phyloP scores from a whole-genome alignment of 345 rosid species.

The Tarenaya hassleriana region DNA sequence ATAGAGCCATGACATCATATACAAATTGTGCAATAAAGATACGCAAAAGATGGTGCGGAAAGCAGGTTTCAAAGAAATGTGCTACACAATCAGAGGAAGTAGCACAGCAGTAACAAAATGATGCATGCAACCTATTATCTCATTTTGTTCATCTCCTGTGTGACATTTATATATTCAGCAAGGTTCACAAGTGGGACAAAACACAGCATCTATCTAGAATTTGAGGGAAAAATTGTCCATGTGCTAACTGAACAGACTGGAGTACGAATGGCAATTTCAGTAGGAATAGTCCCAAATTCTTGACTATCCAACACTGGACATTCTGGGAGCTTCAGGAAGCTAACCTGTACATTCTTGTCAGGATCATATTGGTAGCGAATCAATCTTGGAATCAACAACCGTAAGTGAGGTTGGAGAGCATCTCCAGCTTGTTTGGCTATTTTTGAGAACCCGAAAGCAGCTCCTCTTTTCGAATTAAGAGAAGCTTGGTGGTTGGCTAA shows the following conservation, averaged over 20 bases:
- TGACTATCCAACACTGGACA: background rate
- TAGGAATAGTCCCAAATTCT: conserved; percentile 1
- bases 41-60: no score
- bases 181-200: background rate
- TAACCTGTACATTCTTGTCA: conserved; percentile 94
- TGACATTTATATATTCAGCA: no score
- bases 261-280: conserved; percentile 12
- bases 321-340: conserved; percentile 13
- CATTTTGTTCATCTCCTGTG: no score
- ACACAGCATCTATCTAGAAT: background rate
- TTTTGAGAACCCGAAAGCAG: conserved; percentile 96
- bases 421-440: conserved; percentile 99
- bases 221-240: background rate
- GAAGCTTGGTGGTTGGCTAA: conserved; percentile 93
- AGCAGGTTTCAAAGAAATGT: background rate
- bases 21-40: no score
- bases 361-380: conserved; percentile 96
- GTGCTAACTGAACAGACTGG: conserved; percentile 4
- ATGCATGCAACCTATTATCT: background rate
- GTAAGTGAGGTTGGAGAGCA: conserved; percentile 86
- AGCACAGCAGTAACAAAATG: conserved; percentile 7
- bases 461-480: conserved; percentile 86
- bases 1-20: no score
- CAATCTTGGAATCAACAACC: conserved; percentile 74
- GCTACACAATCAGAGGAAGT: background rate